Evolutionary conservation across 176 grass and related monocot genomes (phyloP), one percentile per base, ranked within the genome.

Genomic region (Raddia guianensis): DNA sequence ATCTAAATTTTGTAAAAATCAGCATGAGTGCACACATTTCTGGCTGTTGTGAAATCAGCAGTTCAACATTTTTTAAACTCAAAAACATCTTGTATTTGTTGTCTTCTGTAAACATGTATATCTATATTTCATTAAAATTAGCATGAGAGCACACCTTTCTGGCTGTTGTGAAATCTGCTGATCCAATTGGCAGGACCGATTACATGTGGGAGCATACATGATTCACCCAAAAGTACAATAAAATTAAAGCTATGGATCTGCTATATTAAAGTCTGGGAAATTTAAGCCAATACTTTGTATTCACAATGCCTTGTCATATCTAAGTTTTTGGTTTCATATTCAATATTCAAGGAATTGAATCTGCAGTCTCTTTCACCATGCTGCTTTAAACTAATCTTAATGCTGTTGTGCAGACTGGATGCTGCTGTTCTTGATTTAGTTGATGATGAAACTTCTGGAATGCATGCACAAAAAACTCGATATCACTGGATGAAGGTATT

Each of bases 401-500:
- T 77, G 32, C 62, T 86, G 21, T 68, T 54, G 15, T 93, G 82
- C 88, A 95, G 96, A 89, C 91, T 95, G 74, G 90, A 98, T 8
- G 86, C 90, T 68, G 96, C 92, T 82, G 96, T 98, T 70, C 96
- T 98, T 81, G 88, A 98, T 91, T 85, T 98, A 85, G 88, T 95
- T 9, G 90, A 90, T 66, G 96, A 98, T 84, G 96, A 98, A 87
- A 87, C 84, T 82, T 91, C 90, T 81, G 90, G 92, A 69, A 80
- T 98, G 77, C 86, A 95, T 55, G 61, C 86, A 64, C 96, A 98
- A 76, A 98, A 93, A 93, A 78, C 82, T 84, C 88, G 90, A 85
- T 98, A 82, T 85, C 92, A 98, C 83, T 98, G 96, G 96, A 86
- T 91, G 83, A 98, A 95, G 92, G 92, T 98, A 89, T 55, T 70